Percentiles rank a stretch among this genome's conserved stretches.
Evolutionary conservation across 768 basidiomycete genomes (phyloP).

Genomic region (Tricholoma sp.): DNA sequence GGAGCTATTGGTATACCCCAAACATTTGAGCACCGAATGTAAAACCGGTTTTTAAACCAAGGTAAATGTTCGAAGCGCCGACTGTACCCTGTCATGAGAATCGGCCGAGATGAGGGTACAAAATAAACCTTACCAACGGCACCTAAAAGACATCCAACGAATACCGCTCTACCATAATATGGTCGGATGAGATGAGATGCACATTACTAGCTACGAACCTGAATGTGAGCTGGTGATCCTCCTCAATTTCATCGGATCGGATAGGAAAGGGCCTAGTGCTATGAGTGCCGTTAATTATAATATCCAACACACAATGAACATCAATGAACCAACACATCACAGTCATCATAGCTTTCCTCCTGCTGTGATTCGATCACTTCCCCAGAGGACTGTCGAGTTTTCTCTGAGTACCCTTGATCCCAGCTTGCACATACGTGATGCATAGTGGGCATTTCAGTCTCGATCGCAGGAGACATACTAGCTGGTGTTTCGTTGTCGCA

Average conservation of each 20-base stretch:
- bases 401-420: constrained; percentile 18
- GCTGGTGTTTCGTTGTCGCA: background rate
- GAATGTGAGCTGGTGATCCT: constrained; percentile 49
- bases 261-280: constrained; percentile 50
- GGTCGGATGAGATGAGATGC: background rate
- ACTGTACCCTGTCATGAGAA: constrained; percentile 21
- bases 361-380: constrained; percentile 6
- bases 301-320: background rate
- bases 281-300: background rate
- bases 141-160: constrained; percentile 48
- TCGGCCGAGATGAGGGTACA: background rate
- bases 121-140: constrained; percentile 29
- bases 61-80: constrained; percentile 61
- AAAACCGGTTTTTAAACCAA: constrained; percentile 65
- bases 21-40: constrained; percentile 62
- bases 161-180: constrained; percentile 29
- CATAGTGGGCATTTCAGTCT: background rate
- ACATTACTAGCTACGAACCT: constrained; percentile 22
- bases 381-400: constrained; percentile 17
- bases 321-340: constrained; percentile 31
- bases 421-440: constrained; percentile 3
- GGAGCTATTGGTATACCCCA: constrained; percentile 33
- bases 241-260: constrained; percentile 40
- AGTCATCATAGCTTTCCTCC: constrained; percentile 26
- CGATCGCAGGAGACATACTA: constrained; percentile 6